Base-by-base conservation (phyloP, 2,329 filamentous ascomycete genomes). In the Ophiostoma ips region DNA sequence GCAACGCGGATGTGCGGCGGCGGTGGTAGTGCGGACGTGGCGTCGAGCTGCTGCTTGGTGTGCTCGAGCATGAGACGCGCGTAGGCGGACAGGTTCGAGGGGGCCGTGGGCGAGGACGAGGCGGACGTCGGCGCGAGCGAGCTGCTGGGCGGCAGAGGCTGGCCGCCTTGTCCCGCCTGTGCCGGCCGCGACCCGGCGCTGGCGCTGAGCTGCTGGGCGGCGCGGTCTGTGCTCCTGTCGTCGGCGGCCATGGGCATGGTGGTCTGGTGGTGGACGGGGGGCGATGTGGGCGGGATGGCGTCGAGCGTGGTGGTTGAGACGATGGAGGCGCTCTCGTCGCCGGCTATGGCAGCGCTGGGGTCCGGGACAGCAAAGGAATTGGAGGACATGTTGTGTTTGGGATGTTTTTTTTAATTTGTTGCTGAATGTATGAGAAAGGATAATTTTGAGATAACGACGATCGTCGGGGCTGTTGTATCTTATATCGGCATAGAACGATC, bases 11-110 rank as follows among this genome's bases (percentile, higher is more conserved):
- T 37, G 36, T 54, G 48, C 1, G 55, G 43, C 10, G 53, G 40
- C 41, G 48, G 60, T 1, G 72, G 68, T 11, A 70, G 68, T 4
- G 69, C 67, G 12, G 69, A 67, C n/a, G 70, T 70, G 8, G 68
- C 68, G 54, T 82, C 76, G 75, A 83, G 80, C 61, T 81, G 79
- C 50, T 71, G 68, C 68, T 78, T 79, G 54, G 79, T 83, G 65
- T 83, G 77, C 50, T 74, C 70, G 59, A 78, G 76, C 74, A 83
- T 83, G 51, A 70, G 75, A 53, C 71, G 71, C 13, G 77, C 66
- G 57, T 83, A 83, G 3, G 63, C 62, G 5, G 60, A 57, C 8
- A 64, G 45, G 46, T 63, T 58, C 15, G 56, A 44, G 4, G 61
- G 61, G 0, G 60, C 56, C 6, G 61, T 57, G 24, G 49, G 18